Conservation (phyloP, 2,329 filamentous ascomycete genomes). For the Boeremia lycopersici region DNA sequence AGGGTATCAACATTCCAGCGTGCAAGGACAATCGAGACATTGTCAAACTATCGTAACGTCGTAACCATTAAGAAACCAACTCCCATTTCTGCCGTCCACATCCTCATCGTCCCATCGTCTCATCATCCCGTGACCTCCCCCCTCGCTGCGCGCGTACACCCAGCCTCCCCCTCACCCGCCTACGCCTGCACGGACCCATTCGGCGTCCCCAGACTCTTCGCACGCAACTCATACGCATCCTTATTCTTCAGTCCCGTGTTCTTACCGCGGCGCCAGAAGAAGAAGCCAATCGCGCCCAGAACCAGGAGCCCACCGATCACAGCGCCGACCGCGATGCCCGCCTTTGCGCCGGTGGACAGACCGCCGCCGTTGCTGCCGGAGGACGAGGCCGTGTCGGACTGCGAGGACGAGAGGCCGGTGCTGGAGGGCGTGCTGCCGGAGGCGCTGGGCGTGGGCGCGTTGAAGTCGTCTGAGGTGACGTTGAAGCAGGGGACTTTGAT, state of each 20-base stretch:
- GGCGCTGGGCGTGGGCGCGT: slow-evolving; percentile 27
- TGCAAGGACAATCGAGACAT: too few relatives aligned
- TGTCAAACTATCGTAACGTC: too few relatives aligned
- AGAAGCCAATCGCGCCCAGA: slow-evolving; percentile 29
- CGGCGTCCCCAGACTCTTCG: slow-evolving; percentile 22
- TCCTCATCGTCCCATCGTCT: too few relatives aligned
- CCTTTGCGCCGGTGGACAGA: slow-evolving; percentile 51
- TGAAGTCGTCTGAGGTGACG: slow-evolving; percentile 49
- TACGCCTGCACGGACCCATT: not conserved
- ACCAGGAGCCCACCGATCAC: slow-evolving; percentile 32
- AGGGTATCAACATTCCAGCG: too few relatives aligned
- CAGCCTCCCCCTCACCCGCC: not conserved
- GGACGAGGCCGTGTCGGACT: slow-evolving; percentile 20
- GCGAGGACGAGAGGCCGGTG: slow-evolving; percentile 28
- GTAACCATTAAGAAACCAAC: too few relatives aligned
- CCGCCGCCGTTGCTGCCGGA: slow-evolving; percentile 19
- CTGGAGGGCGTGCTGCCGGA: slow-evolving; percentile 25
- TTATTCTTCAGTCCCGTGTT: slow-evolving; percentile 25
- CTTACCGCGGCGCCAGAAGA: slow-evolving; percentile 29
- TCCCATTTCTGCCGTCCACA: too few relatives aligned
- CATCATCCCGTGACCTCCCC: not conserved
- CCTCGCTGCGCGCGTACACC: not conserved
- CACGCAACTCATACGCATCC: slow-evolving; percentile 34
- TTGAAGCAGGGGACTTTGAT: slow-evolving; percentile 56
- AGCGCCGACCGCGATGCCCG: slow-evolving; percentile 49